Percentiles rank a stretch among this genome's conserved stretches.
Conservation (phyloP, 1,284 basidiomycete species). For the Ceratorhiza oryzae-sativae region DNA sequence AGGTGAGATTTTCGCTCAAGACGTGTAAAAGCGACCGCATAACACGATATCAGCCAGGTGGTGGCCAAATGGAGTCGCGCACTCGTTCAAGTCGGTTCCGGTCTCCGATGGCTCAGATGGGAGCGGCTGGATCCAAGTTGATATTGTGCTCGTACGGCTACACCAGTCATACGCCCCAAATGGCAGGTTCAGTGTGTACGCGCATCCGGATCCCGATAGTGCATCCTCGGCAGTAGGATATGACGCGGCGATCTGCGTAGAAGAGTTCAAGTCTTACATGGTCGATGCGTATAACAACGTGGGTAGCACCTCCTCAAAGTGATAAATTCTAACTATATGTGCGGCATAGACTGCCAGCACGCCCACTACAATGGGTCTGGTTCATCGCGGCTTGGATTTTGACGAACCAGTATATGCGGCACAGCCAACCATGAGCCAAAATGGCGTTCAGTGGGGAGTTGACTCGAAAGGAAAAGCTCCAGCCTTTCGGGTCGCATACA, state of each 20-base stretch:
- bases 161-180: constrained; percentile 27
- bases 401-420: not conserved
- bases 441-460: constrained; percentile 20
- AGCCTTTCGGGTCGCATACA: constrained; percentile 22
- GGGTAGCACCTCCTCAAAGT: not conserved
- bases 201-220: constrained; percentile 1
- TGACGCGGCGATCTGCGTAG: constrained; percentile 27
- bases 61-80: constrained; percentile 33
- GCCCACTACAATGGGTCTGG: not conserved
- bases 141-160: constrained; percentile 30
- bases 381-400: constrained; percentile 20
- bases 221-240: constrained; percentile 20
- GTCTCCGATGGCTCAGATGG: constrained; percentile 7
- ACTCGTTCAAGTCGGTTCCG: constrained; percentile 23
- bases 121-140: constrained; percentile 23
- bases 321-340: not conserved
- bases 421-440: not conserved
- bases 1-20: not conserved
- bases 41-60: constrained; percentile 15
- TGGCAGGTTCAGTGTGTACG: constrained; percentile 14
- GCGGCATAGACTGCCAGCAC: constrained; percentile 1
- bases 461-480: constrained; percentile 21
- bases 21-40: not conserved
- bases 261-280: constrained; percentile 17
- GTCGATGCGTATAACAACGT: constrained; percentile 36